Percentiles rank a stretch among this genome's conserved stretches.
phyloP scores from a whole-genome alignment of 495 filamentous ascomycete species.

The Neurospora sp. region DNA sequence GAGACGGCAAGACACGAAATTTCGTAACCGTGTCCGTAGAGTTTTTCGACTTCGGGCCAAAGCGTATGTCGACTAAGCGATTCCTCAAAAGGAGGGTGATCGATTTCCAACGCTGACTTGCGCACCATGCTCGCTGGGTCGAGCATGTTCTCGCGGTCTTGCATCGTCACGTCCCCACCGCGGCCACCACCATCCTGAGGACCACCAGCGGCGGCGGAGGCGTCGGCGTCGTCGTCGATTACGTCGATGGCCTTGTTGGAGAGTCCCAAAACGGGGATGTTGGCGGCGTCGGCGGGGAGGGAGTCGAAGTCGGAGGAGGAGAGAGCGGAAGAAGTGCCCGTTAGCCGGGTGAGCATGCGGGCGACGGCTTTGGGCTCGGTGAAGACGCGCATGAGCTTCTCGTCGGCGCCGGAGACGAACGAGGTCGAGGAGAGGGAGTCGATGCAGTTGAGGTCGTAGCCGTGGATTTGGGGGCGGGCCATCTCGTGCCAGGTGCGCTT shows the following conservation, averaged over 20 bases:
- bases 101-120: constrained; percentile 36
- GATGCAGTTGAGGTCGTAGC: constrained; percentile 95
- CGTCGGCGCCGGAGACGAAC: constrained; percentile 94
- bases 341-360: constrained; percentile 55
- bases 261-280: constrained; percentile 87
- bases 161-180: constrained; percentile 22
- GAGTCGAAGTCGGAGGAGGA: constrained; percentile 23
- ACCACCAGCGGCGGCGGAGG: neutral
- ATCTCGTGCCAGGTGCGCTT: constrained; percentile 81
- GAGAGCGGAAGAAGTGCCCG: constrained; percentile 36
- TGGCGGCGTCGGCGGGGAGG: constrained; percentile 69
- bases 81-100: constrained; percentile 79
- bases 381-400: constrained; percentile 94
- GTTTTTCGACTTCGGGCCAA: constrained; percentile 93
- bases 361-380: constrained; percentile 81
- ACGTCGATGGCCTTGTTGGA: constrained; percentile 86
- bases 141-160: constrained; percentile 25
- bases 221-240: constrained; percentile 39
- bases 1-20: constrained; percentile 82
- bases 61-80: constrained; percentile 80
- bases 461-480: constrained; percentile 91
- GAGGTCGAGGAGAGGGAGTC: constrained; percentile 55
- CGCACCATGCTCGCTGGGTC: constrained; percentile 32
- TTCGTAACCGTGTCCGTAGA: constrained; percentile 98
- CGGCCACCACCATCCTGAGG: constrained; percentile 8